phyloP scores from a whole-genome alignment of 2,329 filamentous ascomycete genomes.

The Botrytis paeoniae region DNA sequence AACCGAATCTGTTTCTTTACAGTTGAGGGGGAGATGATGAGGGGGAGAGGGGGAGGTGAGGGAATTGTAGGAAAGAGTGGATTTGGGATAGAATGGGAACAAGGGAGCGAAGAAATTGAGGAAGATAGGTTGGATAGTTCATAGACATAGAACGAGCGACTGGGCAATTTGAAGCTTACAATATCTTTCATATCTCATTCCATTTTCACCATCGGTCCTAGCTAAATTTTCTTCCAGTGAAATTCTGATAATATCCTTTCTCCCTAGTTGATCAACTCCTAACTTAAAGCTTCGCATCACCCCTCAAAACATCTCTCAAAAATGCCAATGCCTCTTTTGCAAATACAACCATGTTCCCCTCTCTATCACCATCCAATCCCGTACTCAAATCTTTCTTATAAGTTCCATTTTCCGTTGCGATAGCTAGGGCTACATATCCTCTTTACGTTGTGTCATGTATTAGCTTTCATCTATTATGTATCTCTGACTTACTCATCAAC shows the following conservation, averaged over 20 bases:
- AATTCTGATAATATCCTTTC: rapidly evolving
- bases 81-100: background rate
- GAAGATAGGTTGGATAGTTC: background rate
- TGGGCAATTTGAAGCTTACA: background rate
- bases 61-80: background rate
- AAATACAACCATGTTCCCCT: conserved; percentile 62
- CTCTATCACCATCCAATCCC: conserved; percentile 50
- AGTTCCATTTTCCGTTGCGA: conserved; percentile 50
- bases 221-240: background rate
- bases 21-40: background rate
- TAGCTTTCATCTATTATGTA: background rate
- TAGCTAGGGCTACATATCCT: conserved; percentile 63
- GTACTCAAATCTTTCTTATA: conserved; percentile 56
- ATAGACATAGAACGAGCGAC: background rate
- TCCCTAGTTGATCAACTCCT: too few relatives aligned
- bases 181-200: background rate
- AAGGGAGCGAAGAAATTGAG: too few relatives aligned
- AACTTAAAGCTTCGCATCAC: conserved; percentile 36
- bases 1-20: background rate
- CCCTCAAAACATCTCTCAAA: conserved; percentile 53
- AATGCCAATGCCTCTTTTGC: conserved; percentile 55
- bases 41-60: background rate
- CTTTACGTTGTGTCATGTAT: conserved; percentile 31
- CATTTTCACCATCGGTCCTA: background rate
- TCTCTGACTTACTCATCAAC: too few relatives aligned